A percentile compares a stretch with the other conserved stretches of the same genome.
Conservation (phyloP, 345 rosid genomes). For the Hibiscus mutabilis region DNA sequence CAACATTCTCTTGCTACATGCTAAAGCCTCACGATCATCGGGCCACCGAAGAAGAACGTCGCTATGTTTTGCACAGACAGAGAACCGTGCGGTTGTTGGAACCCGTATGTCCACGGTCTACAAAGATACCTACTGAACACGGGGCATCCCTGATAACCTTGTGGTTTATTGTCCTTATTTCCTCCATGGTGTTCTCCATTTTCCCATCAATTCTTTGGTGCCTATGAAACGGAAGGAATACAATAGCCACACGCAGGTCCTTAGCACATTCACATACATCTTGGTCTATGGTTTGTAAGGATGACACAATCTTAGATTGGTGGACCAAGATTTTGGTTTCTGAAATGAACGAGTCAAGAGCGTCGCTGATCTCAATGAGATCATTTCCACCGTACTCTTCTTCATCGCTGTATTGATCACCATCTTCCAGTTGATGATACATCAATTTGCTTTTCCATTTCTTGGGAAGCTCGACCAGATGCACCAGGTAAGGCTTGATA, state of each 20-base stretch:
- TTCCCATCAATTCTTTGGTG: slow-evolving; percentile 78
- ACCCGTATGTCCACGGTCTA: slow-evolving; percentile 61
- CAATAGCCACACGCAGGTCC: slow-evolving; percentile 60
- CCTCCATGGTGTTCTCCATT: slow-evolving; percentile 54
- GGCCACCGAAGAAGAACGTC: slow-evolving; percentile 74
- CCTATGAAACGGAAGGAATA: slow-evolving; percentile 78
- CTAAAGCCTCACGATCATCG: slow-evolving; percentile 85
- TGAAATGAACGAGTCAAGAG: slow-evolving; percentile 44
- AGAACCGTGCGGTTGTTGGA: slow-evolving; percentile 48
- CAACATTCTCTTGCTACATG: slow-evolving; percentile 53
- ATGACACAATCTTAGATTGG: slow-evolving; percentile 56
- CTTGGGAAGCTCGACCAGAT: slow-evolving; percentile 70
- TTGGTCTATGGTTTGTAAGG: slow-evolving; percentile 43
- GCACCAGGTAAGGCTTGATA: slow-evolving; percentile 53
- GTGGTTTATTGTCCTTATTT: slow-evolving; percentile 52
- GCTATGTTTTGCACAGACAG: slow-evolving; percentile 52
- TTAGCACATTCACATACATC: slow-evolving; percentile 62
- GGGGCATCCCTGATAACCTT: slow-evolving; percentile 70
- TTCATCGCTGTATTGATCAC: slow-evolving; percentile 46
- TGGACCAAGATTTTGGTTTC: slow-evolving; percentile 43
- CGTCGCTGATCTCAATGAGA: slow-evolving; percentile 59
- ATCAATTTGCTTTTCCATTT: slow-evolving; percentile 36
- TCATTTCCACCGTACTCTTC: slow-evolving; percentile 81
- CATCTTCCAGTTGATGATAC: slow-evolving; percentile 67
- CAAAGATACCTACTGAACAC: slow-evolving; percentile 68